Conservation (phyloP, 1,284 basidiomycete species). For the Xerocomus minutiporus region DNA sequence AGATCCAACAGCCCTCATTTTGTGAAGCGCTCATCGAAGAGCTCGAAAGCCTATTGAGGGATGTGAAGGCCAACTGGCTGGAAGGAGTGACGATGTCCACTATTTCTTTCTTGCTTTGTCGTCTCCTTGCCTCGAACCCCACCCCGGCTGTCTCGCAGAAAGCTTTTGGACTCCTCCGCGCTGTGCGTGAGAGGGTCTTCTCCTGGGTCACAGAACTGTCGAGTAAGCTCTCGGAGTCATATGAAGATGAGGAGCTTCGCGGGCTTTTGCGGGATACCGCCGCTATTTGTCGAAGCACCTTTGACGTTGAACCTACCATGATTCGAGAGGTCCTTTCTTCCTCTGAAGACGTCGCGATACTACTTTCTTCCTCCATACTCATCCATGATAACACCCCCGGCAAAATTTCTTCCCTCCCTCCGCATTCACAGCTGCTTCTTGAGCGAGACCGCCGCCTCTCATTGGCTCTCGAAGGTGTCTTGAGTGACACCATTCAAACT, state of each 20-base stretch:
- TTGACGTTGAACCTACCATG: conserved; percentile 31
- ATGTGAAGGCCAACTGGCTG: conserved; percentile 41
- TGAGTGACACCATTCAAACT: conserved; percentile 13
- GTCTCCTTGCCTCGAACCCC: conserved; percentile 33
- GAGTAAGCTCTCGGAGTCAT: conserved; percentile 18
- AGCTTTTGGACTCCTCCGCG: conserved; percentile 27
- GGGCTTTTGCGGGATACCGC: conserved; percentile 34
- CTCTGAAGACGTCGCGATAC: conserved; percentile 26
- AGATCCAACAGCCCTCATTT: conserved; percentile 33
- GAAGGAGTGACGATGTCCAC: conserved; percentile 36
- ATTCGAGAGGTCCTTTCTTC: conserved; percentile 20
- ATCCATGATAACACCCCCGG: conserved; percentile 31
- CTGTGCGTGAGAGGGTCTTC: conserved; percentile 31
- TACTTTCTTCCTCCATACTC: conserved; percentile 36
- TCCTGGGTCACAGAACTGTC: conserved; percentile 36
- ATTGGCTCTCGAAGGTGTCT: conserved; percentile 23
- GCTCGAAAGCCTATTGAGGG: conserved; percentile 27
- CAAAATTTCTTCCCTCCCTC: conserved; percentile 4
- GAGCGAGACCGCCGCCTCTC: conserved; percentile 30
- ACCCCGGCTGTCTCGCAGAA: conserved; percentile 5
- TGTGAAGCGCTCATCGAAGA: conserved; percentile 33
- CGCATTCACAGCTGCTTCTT: conserved; percentile 18
- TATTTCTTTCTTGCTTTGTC: conserved; percentile 34
- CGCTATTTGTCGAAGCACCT: conserved; percentile 40
- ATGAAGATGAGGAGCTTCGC: conserved; percentile 25